Evolutionary conservation across 1,139 yeast species (phyloP).

Genomic region (Geotrichum cucujoidarum): DNA sequence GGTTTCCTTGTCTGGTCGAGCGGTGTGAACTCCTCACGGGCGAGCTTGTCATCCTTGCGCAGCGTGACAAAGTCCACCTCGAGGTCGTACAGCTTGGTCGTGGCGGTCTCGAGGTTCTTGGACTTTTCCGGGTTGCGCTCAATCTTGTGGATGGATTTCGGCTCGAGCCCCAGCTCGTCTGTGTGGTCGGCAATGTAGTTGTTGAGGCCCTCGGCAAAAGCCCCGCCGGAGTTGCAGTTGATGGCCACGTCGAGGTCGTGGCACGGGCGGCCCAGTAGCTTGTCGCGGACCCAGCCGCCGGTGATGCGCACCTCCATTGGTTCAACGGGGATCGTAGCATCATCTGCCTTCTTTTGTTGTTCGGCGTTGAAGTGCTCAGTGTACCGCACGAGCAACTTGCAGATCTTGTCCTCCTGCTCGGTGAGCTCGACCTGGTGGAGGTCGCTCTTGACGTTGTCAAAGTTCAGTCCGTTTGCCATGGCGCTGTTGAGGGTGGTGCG

Average conservation of each 20-base stretch:
- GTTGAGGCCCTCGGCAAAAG: constrained; percentile 66
- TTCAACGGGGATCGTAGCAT: background rate
- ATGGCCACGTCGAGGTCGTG: constrained; percentile 91
- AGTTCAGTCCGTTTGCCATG: no score
- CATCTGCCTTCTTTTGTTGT: constrained; percentile 10
- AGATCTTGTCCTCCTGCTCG: constrained; percentile 47
- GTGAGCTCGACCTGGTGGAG: constrained; percentile 37
- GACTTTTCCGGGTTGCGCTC: constrained; percentile 91
- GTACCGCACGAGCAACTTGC: constrained; percentile 40
- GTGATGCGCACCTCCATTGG: constrained; percentile 66
- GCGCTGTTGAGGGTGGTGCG: no score
- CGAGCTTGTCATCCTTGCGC: no score
- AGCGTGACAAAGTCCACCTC: constrained; percentile 92
- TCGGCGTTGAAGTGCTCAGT: constrained; percentile 25
- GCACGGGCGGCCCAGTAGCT: constrained; percentile 69
- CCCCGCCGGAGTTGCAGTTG: constrained; percentile 75
- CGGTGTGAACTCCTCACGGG: constrained; percentile 85
- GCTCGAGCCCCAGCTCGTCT: constrained; percentile 43
- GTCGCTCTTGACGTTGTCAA: no score
- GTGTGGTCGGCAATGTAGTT: constrained; percentile 42
- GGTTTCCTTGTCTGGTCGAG: constrained; percentile 75
- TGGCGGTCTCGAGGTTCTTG: constrained; percentile 93
- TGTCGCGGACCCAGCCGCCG: constrained; percentile 99
- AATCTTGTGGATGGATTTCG: constrained; percentile 66
- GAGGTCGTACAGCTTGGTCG: constrained; percentile 73